These are phyloP conservation scores for Panellus pusillus DNA, from an alignment of 768 basidiomycete genomes.

Conservation along the genomic window DNA sequence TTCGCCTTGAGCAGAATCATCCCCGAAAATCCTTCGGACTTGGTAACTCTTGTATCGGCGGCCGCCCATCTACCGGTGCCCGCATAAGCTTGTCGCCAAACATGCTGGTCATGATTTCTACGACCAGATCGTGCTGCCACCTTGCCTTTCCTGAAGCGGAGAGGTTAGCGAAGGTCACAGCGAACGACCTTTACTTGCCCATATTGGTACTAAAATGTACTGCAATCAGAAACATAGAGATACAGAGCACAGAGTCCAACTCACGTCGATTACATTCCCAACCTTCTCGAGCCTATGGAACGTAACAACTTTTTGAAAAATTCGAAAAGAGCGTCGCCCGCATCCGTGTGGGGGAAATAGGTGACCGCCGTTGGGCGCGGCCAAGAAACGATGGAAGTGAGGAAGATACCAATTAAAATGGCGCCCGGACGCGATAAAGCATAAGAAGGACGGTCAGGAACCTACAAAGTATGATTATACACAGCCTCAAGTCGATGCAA, in stretches of 20 bases:
- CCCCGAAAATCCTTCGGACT: conserved; percentile 87
- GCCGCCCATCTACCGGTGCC: conserved; percentile 38
- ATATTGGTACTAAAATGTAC: conserved; percentile 47
- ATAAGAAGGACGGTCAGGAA: conserved; percentile 77
- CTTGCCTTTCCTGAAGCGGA: conserved; percentile 54
- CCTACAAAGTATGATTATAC: conserved; percentile 31
- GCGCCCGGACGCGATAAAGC: conserved; percentile 82
- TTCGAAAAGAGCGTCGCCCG: conserved; percentile 73
- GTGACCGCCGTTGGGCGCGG: conserved; percentile 81
- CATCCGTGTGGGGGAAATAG: conserved; percentile 70
- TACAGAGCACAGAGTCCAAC: conserved; percentile 22
- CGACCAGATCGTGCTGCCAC: conserved; percentile 58
- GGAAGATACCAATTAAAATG: conserved; percentile 79
- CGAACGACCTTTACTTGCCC: conserved; percentile 24
- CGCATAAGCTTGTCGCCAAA: conserved; percentile 44
- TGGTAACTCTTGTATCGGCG: conserved; percentile 60
- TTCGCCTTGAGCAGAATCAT: conserved; percentile 80
- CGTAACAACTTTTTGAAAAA: conserved; percentile 85
- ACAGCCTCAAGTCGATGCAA: neutral
- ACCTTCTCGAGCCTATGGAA: conserved; percentile 64
- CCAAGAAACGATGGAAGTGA: conserved; percentile 87
- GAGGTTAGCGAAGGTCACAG: conserved; percentile 7
- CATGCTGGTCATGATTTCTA: conserved; percentile 44
- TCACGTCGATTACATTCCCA: conserved; percentile 70
- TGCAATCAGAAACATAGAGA: conserved; percentile 6